Evolutionary conservation across 768 basidiomycete species (phyloP).

Genomic region (Agrocybe chaxingu): DNA sequence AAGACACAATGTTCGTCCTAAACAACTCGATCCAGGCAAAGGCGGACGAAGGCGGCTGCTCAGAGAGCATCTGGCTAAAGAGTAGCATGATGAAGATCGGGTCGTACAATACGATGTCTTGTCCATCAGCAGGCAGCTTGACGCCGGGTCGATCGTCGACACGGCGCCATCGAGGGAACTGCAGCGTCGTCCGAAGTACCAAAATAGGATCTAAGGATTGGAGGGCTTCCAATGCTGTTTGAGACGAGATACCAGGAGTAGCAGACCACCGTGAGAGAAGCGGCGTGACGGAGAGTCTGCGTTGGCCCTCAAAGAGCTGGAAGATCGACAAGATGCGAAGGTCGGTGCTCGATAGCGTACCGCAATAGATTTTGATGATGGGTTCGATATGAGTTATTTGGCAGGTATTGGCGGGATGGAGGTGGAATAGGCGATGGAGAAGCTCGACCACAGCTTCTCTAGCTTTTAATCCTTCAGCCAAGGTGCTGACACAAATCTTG

Average conservation of each 20-base stretch:
- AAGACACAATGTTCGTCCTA: conserved; percentile 71
- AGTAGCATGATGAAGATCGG: conserved; percentile 72
- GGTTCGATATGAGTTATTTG: conserved; percentile 83
- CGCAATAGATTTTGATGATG: conserved; percentile 70
- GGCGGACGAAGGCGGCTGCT: conserved; percentile 53
- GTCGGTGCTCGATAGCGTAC: conserved; percentile 66
- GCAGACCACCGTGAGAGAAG: conserved; percentile 69
- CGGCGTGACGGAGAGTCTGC: conserved; percentile 59
- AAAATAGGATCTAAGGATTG: conserved; percentile 64
- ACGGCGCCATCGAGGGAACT: conserved; percentile 66
- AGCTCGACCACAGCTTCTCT: conserved; percentile 53
- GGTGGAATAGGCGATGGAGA: conserved; percentile 64
- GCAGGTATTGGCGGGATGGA: conserved; percentile 80
- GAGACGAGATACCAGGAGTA: conserved; percentile 37
- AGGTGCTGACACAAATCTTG: conserved; percentile 32
- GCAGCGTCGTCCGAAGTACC: conserved; percentile 68
- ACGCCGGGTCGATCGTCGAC: conserved; percentile 34
- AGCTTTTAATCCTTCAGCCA: conserved; percentile 18
- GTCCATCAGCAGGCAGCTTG: conserved; percentile 15
- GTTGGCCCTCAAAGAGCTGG: conserved; percentile 71
- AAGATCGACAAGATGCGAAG: conserved; percentile 69
- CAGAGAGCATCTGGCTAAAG: conserved; percentile 62
- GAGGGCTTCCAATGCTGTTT: conserved; percentile 59
- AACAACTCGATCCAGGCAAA: conserved; percentile 86
- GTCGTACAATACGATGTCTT: conserved; percentile 62